Evolutionary conservation across 495 filamentous ascomycete genomes (phyloP).

Genomic region (Trichoderma asperelloides): DNA sequence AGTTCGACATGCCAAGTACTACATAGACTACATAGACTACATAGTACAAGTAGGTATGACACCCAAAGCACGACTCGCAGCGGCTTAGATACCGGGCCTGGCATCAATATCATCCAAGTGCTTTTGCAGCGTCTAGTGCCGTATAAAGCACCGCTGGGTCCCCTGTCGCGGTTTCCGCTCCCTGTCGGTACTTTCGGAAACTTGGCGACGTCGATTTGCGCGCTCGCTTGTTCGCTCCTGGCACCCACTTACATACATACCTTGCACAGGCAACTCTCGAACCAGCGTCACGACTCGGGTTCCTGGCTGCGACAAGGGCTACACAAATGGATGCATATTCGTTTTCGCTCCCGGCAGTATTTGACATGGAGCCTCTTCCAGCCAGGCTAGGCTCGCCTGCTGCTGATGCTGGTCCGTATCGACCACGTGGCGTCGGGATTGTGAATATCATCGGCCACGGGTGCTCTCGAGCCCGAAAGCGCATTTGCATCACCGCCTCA

Average conservation of each 20-base stretch:
- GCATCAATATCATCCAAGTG: too few relatives aligned
- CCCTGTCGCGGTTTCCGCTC: neutral
- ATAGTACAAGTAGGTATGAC: too few relatives aligned
- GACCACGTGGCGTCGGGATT: neutral
- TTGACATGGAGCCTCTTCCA: neutral
- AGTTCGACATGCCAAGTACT: too few relatives aligned
- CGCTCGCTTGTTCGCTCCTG: neutral
- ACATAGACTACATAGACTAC: too few relatives aligned
- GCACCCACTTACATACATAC: neutral
- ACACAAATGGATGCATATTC: neutral
- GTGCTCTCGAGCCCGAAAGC: neutral
- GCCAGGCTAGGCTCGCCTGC: neutral
- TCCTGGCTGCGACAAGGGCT: neutral
- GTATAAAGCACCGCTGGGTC: neutral
- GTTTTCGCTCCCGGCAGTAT: neutral
- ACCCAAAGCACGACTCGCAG: too few relatives aligned
- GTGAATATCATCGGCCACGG: neutral
- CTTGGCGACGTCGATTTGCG: constrained; percentile 5
- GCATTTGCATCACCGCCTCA: neutral
- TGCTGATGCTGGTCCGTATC: neutral
- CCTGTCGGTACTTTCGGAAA: constrained; percentile 5
- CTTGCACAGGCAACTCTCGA: neutral
- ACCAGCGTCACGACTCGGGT: neutral
- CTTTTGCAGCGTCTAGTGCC: too few relatives aligned
- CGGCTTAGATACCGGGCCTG: too few relatives aligned